Percentiles rank a stretch among this genome's conserved stretches.
phyloP scores from a whole-genome alignment of 306 rosid genomes.

The Comarum palustre region DNA sequence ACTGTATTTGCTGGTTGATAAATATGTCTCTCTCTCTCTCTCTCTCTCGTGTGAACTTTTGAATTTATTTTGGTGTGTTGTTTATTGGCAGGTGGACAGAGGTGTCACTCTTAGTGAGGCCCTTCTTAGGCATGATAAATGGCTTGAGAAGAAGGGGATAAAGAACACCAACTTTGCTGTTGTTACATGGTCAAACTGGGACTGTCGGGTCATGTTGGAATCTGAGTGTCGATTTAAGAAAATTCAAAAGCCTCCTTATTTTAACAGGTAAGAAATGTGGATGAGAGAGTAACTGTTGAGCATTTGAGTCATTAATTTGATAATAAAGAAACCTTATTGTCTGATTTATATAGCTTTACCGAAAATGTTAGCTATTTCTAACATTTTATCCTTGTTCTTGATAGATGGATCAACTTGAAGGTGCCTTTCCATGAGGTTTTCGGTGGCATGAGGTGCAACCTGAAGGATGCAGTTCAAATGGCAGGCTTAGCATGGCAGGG shows the following conservation, averaged over 20 bases:
- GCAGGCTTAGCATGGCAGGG: slow-evolving; percentile 92
- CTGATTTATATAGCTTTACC: not conserved
- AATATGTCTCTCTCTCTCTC: not conserved
- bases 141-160: slow-evolving; percentile 94
- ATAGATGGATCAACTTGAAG: slow-evolving; percentile 90
- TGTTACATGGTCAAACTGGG: slow-evolving; percentile 98
- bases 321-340: slow-evolving; percentile 3
- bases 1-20: not conserved
- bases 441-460: slow-evolving; percentile 73
- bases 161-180: slow-evolving; percentile 84
- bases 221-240: slow-evolving; percentile 93
- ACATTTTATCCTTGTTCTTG: slow-evolving; percentile 29
- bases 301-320: slow-evolving; percentile 8
- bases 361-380: not conserved
- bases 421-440: slow-evolving; percentile 79
- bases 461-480: slow-evolving; percentile 88
- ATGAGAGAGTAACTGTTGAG: not conserved
- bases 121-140: slow-evolving; percentile 87
- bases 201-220: slow-evolving; percentile 89
- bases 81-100: slow-evolving; percentile 72
- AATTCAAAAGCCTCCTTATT: slow-evolving; percentile 85
- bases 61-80: slow-evolving; percentile 19
- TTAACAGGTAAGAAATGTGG: slow-evolving; percentile 60
- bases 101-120: slow-evolving; percentile 87
- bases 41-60: slow-evolving; percentile 8